Evolutionary conservation across 805 yeast genomes (phyloP).

Genomic region (Komagataella kurtzmanii): DNA sequence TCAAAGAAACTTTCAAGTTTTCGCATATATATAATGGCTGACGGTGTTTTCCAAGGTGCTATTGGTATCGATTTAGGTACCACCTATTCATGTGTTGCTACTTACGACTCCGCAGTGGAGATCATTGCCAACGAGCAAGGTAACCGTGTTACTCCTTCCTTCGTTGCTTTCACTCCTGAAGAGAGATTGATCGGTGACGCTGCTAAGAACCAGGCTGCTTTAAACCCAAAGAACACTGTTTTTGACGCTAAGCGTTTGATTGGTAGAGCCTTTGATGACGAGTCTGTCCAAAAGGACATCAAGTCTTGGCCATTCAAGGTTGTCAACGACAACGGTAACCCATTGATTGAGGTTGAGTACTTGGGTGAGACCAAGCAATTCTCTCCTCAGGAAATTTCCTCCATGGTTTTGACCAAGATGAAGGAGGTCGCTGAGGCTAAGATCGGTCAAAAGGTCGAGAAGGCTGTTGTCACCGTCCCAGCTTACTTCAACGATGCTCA

Average conservation of each 20-base stretch:
- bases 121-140: slow-evolving; percentile 77
- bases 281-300: slow-evolving; percentile 72
- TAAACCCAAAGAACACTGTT: slow-evolving; percentile 84
- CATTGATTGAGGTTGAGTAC: slow-evolving; percentile 81
- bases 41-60: slow-evolving; percentile 99
- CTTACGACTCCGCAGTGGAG: slow-evolving; percentile 65
- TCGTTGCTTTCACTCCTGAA: slow-evolving; percentile 67
- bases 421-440: slow-evolving; percentile 41
- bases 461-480: slow-evolving; percentile 77
- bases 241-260: slow-evolving; percentile 88
- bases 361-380: slow-evolving; percentile 86
- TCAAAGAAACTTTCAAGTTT: neutral
- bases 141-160: slow-evolving; percentile 76
- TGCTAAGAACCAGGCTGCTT: slow-evolving; percentile 94
- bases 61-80: slow-evolving; percentile 98
- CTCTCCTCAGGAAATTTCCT: slow-evolving; percentile 90
- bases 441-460: slow-evolving; percentile 35
- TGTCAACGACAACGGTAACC: slow-evolving; percentile 73
- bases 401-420: slow-evolving; percentile 69
- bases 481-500: slow-evolving; percentile 77
- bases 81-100: slow-evolving; percentile 68
- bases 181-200: slow-evolving; percentile 89
- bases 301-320: slow-evolving; percentile 91
- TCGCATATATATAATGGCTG: slow-evolving; percentile 51
- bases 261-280: slow-evolving; percentile 82